Base-by-base conservation (phyloP, 23 red algal species). In the Gracilaria domingensis region DNA sequence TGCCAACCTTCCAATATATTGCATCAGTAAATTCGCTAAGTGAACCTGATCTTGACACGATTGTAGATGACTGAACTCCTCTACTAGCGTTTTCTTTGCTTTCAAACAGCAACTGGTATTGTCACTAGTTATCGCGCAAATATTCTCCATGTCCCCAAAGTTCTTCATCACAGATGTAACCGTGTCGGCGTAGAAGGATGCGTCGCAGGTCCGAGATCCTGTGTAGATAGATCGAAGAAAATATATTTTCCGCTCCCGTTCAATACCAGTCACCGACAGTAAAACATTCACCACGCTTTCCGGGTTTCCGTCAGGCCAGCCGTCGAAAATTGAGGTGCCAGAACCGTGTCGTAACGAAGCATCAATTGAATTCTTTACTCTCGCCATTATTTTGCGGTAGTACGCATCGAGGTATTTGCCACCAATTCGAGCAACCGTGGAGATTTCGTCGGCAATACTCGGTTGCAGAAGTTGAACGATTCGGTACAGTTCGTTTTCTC, bases 201-300 rank as follows among this genome's bases (percentile, higher is more conserved):
- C 65, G 35, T 70, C 29, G n/a, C 32, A 70, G 18, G 35, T 2
- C 18, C 36, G 38, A 18, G 40, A 42, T 17, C 40, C 70, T 1
- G 38, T 75, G 70, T 45, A 75, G 8, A 75, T 45, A 8, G 70
- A 45, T 14, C 70, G 11, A 1, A 48, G 12, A 21, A 75, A 75
- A 48, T 48, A 48, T 12, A 12, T 48, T 48, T 12, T 5, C 12
- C 45, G 45, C 45, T 48, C 45, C 8, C 59, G 5, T 28, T 64
- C 21, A 30, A 64, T 30, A 12, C 5, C 59, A 6, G 59, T 64
- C 4, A 64, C 21, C 5, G 59, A 64, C 59, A 64, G 59, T 18
- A 64, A 18, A 64, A 64, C 59, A 64, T 64, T 64, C 8, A 64
- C 59, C 4, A 64, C 59, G 21, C 59, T 64, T 64, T n/a, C 59